Evolutionary conservation across 139 green algal species (phyloP).

Genomic region (Micractinium conductrix): DNA sequence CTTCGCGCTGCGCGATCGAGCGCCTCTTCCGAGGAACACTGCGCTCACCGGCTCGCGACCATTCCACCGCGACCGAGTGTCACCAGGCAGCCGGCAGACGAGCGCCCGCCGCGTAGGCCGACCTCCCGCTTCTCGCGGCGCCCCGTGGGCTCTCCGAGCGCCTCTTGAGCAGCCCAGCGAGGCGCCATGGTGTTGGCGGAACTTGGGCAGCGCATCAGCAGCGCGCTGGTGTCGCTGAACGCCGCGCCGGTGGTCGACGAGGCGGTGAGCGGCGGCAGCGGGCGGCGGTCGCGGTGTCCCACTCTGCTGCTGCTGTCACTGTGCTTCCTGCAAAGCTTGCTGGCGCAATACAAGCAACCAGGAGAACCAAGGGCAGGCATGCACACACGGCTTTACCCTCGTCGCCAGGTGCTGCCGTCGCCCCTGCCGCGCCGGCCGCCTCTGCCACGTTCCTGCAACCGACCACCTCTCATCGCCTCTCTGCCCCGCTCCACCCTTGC

Average conservation of each 20-base stretch:
- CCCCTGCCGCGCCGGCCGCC: background rate
- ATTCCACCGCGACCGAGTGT: no score
- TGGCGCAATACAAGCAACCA: no score
- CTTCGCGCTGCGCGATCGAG: no score
- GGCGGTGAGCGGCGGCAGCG: conserved; percentile 45
- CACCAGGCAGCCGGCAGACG: no score
- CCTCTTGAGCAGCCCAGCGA: background rate
- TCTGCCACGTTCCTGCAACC: background rate
- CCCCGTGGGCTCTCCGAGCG: no score
- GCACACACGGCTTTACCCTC: no score
- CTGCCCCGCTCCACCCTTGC: background rate
- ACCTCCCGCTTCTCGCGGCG: no score
- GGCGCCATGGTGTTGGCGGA: conserved; percentile 94
- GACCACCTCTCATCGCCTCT: no score
- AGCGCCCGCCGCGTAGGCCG: no score
- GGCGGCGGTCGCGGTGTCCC: background rate
- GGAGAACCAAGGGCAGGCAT: no score
- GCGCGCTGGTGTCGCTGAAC: conserved; percentile 82
- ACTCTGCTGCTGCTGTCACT: background rate
- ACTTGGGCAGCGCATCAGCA: conserved; percentile 85
- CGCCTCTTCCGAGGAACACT: no score
- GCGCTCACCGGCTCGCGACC: no score
- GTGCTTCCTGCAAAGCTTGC: background rate
- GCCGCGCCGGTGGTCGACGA: conserved; percentile 89
- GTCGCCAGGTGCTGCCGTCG: background rate